These are phyloP conservation scores for Alternaria sp. DNA, from an alignment of 2,329 filamentous ascomycete genomes.

Conservation along the genomic window DNA sequence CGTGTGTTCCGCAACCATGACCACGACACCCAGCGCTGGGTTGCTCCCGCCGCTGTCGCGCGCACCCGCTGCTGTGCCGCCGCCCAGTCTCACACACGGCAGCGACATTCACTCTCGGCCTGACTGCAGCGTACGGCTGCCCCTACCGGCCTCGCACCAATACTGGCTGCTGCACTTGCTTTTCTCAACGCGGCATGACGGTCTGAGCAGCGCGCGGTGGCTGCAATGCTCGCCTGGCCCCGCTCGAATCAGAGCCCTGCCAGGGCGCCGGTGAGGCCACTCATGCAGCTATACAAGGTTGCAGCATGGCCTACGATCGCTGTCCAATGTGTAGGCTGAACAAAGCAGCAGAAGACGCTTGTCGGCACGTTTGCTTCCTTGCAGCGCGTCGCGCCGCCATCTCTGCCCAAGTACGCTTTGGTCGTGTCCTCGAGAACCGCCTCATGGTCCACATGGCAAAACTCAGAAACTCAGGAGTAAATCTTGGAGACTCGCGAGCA, in stretches of 20 bases:
- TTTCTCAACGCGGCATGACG: slow-evolving; percentile 17
- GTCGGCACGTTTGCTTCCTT: slow-evolving; percentile 22
- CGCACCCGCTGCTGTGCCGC: slow-evolving; percentile 17
- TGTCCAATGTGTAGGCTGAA: slow-evolving; percentile 43
- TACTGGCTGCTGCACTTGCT: slow-evolving; percentile 24
- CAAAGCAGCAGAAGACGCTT: slow-evolving; percentile 26
- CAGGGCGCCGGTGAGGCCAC: slow-evolving; percentile 46
- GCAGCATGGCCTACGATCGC: slow-evolving; percentile 40
- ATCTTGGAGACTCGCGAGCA: slow-evolving; percentile 15
- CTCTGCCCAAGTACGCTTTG: slow-evolving; percentile 7
- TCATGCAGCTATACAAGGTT: slow-evolving; percentile 50
- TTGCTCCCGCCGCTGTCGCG: slow-evolving; percentile 23
- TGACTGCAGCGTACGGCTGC: slow-evolving; percentile 23
- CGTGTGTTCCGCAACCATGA: slow-evolving; percentile 32
- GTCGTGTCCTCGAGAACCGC: slow-evolving; percentile 6
- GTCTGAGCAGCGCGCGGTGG: slow-evolving; percentile 29
- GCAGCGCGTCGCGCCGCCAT: slow-evolving; percentile 21
- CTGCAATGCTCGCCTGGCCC: slow-evolving; percentile 31
- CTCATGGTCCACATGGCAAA: slow-evolving; percentile 9
- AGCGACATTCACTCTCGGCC: slow-evolving; percentile 15
- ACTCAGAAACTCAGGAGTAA: slow-evolving; percentile 5
- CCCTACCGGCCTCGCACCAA: slow-evolving; percentile 25
- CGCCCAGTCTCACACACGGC: slow-evolving; percentile 14
- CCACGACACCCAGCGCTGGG: slow-evolving; percentile 13
- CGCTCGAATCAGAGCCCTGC: slow-evolving; percentile 43